Percentiles rank a stretch among this genome's conserved stretches.
phyloP scores from a whole-genome alignment of 2,329 filamentous ascomycete genomes.

The Verticillium isaacii region DNA sequence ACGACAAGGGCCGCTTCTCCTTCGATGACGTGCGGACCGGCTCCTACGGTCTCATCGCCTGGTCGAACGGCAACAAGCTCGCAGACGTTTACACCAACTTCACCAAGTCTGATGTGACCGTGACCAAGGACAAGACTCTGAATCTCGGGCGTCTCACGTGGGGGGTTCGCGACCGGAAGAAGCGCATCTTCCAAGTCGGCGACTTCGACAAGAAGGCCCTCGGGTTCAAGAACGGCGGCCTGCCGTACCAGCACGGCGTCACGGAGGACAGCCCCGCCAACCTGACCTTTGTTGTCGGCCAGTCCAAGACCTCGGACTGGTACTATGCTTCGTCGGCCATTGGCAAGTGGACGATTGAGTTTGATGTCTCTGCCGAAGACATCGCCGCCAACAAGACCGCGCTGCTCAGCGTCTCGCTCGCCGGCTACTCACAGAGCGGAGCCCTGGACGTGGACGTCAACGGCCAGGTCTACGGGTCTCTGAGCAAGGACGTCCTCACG shows the following conservation, averaged over 20 bases:
- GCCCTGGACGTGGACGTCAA: constrained; percentile 9
- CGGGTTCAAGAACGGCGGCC: constrained; percentile 34
- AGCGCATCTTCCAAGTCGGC: constrained; percentile 38
- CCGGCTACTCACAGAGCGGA: constrained; percentile 26
- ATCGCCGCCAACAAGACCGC: constrained; percentile 15
- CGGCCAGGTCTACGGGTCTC: constrained; percentile 4
- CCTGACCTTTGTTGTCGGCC: constrained; percentile 34
- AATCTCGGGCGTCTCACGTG: constrained; percentile 7
- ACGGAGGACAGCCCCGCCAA: constrained; percentile 34
- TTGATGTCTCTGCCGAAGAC: constrained; percentile 7
- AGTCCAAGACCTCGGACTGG: constrained; percentile 30
- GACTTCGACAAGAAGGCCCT: constrained; percentile 35
- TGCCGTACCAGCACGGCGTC: constrained; percentile 32
- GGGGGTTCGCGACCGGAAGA: not conserved
- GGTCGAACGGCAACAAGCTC: constrained; percentile 35
- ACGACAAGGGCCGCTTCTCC: constrained; percentile 30
- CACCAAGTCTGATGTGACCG: constrained; percentile 26
- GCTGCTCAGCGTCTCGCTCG: constrained; percentile 30
- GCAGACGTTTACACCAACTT: constrained; percentile 35
- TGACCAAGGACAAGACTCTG: constrained; percentile 19
- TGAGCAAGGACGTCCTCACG: constrained; percentile 6
- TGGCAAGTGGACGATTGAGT: constrained; percentile 22
- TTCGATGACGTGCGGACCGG: constrained; percentile 34
- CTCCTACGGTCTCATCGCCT: constrained; percentile 37
- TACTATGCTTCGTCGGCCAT: constrained; percentile 34